Base-by-base conservation (phyloP, 768 basidiomycete genomes). In the Cystobasidium ongulense region DNA sequence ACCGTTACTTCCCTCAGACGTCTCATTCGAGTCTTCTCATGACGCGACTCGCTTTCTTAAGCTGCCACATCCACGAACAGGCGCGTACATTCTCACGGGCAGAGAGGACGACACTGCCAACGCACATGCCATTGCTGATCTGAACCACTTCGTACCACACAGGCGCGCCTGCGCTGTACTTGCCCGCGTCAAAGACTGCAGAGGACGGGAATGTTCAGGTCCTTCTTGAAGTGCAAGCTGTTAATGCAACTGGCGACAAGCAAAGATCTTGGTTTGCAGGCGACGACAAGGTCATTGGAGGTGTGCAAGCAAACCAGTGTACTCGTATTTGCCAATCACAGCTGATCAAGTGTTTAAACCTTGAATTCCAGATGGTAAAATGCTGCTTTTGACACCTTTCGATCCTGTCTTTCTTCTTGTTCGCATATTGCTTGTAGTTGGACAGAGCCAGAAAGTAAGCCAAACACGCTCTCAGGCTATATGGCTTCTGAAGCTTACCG, bases 301-400 rank as follows among this genome's bases (percentile, higher is more conserved):
- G 50, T 67, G 23, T 71, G 11, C 53, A 31, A 27, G 33, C 23
- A 29, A 33, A n/a, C n/a, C 8, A n/a, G 54, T 33, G 23, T 7
- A 57, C 10, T 57, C 46, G 46, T n/a, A n/a, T 7, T 41, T 18
- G 39, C 39, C 39, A 41, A 41, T 41, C 31, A 10, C 52, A 17
- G 29, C 21, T 33, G 23, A 35, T 21, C 27, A 1, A 17, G 17
- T 17, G 25, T 3, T 11, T 21, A 23, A 3, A 43, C 11, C 43
- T 13, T 17, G n/a, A n/a, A n/a, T n/a, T n/a, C n/a, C 46, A 75
- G 74, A 75, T 39, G 74, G 74, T 27, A 71, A 61, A 29, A 52
- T 75, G 57, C 57, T 75, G 39, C 46, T 75, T 27, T 35, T 75
- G n/a, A 75, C 74, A n/a, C 74, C 74, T 35, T 75, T 75, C 57